These are phyloP conservation scores for Naganishia friedmannii DNA, from an alignment of 768 basidiomycete species.

Conservation along the genomic window DNA sequence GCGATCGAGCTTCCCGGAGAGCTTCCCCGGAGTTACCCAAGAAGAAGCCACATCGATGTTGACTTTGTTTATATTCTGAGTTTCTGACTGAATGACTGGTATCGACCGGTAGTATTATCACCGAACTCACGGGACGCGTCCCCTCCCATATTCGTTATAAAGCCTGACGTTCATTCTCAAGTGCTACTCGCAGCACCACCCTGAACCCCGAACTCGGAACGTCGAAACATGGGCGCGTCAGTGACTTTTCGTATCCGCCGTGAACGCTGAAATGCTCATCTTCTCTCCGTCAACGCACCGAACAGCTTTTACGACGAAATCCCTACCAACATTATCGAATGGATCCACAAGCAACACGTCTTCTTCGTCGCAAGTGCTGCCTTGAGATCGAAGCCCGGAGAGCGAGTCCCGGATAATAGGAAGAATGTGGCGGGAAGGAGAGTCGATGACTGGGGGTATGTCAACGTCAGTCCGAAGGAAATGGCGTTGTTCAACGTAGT, in stretches of 20 bases:
- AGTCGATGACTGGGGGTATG: slow-evolving; percentile 22
- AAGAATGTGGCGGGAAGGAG: slow-evolving; percentile 16
- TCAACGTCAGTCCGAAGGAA: slow-evolving; percentile 27
- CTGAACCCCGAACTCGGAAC: not conserved
- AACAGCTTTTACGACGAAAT: slow-evolving; percentile 27
- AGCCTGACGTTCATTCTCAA: not conserved
- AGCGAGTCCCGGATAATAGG: slow-evolving; percentile 2
- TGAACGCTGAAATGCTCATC: not conserved
- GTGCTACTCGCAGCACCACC: no score
- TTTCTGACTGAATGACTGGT: no score
- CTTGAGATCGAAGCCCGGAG: not conserved
- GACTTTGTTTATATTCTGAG: no score
- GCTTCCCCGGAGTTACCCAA: no score
- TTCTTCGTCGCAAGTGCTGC: slow-evolving; percentile 30
- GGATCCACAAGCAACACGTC: slow-evolving; percentile 26
- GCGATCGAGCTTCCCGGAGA: no score
- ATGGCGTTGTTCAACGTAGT: slow-evolving; percentile 29
- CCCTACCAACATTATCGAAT: slow-evolving; percentile 24
- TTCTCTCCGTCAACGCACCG: not conserved
- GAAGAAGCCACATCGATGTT: no score
- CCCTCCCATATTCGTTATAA: not conserved
- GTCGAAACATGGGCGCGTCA: slow-evolving; percentile 27
- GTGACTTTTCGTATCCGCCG: not conserved
- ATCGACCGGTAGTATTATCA: no score
- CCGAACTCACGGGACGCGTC: no score